Evolutionary conservation across 2,329 filamentous ascomycete species (phyloP), one percentile per base, ranked within the genome.

Genomic region (Trichoderma oligosporum): DNA sequence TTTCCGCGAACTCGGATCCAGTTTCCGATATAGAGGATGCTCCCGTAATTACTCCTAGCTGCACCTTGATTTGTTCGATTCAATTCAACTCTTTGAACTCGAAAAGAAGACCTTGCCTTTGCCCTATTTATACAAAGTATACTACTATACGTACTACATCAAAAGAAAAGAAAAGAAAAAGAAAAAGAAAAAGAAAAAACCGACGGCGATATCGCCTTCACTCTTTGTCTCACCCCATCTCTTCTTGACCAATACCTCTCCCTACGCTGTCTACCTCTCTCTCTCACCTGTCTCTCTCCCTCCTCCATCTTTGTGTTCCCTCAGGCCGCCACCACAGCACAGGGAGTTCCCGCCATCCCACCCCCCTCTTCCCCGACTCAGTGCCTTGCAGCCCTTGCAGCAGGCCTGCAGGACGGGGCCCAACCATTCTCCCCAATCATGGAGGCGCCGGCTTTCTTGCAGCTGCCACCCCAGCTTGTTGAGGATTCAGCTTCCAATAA

Each of bases 341-440:
- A n/a, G 41, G 41, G 31, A 27, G 27, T 16, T n/a, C 24, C 36
- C 22, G 22, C 25, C 62, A 61, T 63, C 64, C 59, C 63, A 63
- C 58, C 58, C 55, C 36, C n/a, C 41, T 8, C 41, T 8, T n/a
- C 44, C 44, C 56, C 48, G 42, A 58, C 29, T 42, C 39, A 59
- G 58, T 58, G 46, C 58, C 59, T 60, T 58, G 58, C 58, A 58
- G 42, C 58, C 58, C 59, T 60, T 58, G 58, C 58, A 60, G 42
- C 56, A 42, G 36, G 48, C 61, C 61, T 65, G 64, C 64, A 64
- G 62, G 60, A 54, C 39, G 25, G 57, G 41, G 35, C 22, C 49
- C 42, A 58, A 24, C 51, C 45, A 36, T n/a, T 24, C n/a, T 57
- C 25, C 4, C 65, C 65, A 67, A 65, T 66, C 60, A 67, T 67